These are phyloP conservation scores for Cercospora zeina DNA, from an alignment of 2,329 filamentous ascomycete genomes.

Conservation along the genomic window DNA sequence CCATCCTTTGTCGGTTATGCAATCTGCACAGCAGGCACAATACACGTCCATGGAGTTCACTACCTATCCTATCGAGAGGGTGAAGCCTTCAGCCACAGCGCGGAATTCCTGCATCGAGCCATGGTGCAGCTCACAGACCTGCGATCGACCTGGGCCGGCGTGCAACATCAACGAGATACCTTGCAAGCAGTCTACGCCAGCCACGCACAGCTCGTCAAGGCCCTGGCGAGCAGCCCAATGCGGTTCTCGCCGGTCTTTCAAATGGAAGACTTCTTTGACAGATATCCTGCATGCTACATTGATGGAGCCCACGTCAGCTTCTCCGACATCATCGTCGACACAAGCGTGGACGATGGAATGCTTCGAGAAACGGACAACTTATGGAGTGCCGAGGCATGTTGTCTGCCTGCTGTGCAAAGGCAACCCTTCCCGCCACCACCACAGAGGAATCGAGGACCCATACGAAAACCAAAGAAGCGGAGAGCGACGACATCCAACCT, in stretches of 20 bases:
- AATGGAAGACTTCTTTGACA: slow-evolving; percentile 82
- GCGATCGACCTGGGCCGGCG: slow-evolving; percentile 71
- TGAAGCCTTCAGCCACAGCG: slow-evolving; percentile 62
- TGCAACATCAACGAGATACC: slow-evolving; percentile 77
- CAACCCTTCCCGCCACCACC: slow-evolving; percentile 14
- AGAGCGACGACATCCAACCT: slow-evolving; percentile 30
- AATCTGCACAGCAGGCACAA: slow-evolving; percentile 80
- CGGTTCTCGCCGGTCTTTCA: slow-evolving; percentile 78
- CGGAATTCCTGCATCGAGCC: slow-evolving; percentile 72
- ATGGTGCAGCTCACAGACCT: slow-evolving; percentile 78
- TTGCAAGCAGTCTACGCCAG: slow-evolving; percentile 74
- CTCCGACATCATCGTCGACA: slow-evolving; percentile 56
- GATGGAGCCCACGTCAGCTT: slow-evolving; percentile 75
- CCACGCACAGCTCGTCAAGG: slow-evolving; percentile 78
- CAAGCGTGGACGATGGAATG: slow-evolving; percentile 12
- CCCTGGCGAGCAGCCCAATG: slow-evolving; percentile 66
- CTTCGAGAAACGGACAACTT: neutral
- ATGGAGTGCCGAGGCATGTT: slow-evolving; percentile 10
- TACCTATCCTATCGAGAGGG: slow-evolving; percentile 65
- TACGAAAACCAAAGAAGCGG: slow-evolving; percentile 30
- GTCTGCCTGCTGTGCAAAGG: slow-evolving; percentile 16
- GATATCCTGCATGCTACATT: slow-evolving; percentile 71
- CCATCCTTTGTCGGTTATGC: slow-evolving; percentile 85
- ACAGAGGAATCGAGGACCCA: neutral
- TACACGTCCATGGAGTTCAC: slow-evolving; percentile 82